phyloP scores from a whole-genome alignment of 1,284 basidiomycete genomes.

The Lentinula novae-zelandiae region DNA sequence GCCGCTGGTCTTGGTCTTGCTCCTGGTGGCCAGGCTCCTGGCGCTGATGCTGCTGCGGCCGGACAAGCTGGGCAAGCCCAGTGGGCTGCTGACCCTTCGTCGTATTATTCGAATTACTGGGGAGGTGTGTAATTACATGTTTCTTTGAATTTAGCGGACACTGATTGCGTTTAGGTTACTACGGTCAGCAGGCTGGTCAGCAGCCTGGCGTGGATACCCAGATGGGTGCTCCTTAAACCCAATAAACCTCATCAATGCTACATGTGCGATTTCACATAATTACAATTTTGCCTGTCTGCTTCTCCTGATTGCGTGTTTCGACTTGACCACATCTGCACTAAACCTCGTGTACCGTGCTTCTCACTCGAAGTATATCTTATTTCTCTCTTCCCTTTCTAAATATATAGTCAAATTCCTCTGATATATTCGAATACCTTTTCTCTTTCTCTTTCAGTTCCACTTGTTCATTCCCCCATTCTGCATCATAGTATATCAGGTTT shows the following conservation, averaged over 20 bases:
- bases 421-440: not conserved
- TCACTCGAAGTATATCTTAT: constrained; percentile 22
- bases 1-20: constrained; percentile 54
- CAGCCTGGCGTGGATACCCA: constrained; percentile 55
- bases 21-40: constrained; percentile 48
- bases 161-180: constrained; percentile 54
- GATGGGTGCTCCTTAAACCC: constrained; percentile 51
- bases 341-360: constrained; percentile 16
- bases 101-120: constrained; percentile 82
- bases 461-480: not conserved
- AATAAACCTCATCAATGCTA: constrained; percentile 12
- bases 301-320: constrained; percentile 18
- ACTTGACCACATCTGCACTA: constrained; percentile 18
- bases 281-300: constrained; percentile 11
- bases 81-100: constrained; percentile 70
- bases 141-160: not conserved
- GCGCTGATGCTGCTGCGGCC: constrained; percentile 49
- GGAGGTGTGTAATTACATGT: constrained; percentile 51
- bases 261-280: not conserved
- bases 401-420: not conserved
- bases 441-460: constrained; percentile 1
- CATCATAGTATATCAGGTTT: constrained; percentile 6
- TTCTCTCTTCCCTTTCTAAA: constrained; percentile 21
- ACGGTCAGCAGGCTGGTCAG: constrained; percentile 66
- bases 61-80: constrained; percentile 64